A percentile compares a stretch with the other conserved stretches of the same genome.
These are phyloP conservation scores for Carex myosuroides DNA, from an alignment of 176 grass and related monocot genomes.

Conservation along the genomic window DNA sequence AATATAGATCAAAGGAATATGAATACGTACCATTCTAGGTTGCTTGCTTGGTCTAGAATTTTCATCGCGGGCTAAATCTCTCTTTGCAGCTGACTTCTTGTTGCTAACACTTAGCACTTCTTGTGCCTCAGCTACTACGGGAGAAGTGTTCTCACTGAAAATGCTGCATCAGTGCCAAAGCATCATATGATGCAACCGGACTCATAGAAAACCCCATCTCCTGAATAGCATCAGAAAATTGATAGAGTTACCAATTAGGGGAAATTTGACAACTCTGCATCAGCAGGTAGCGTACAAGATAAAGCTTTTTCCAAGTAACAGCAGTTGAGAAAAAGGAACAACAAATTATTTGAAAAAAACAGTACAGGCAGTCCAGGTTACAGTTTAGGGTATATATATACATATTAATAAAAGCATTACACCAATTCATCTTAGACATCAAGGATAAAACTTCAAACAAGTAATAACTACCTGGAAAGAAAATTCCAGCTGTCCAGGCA, in stretches of 20 bases:
- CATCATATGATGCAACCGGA: conserved; percentile 60
- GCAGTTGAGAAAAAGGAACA: neutral
- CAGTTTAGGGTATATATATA: neutral
- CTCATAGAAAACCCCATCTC: conserved; percentile 63
- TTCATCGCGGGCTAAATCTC: conserved; percentile 31
- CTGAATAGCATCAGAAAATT: conserved; percentile 26
- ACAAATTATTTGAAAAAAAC: neutral
- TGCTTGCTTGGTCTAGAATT: conserved; percentile 33
- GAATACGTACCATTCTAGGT: conserved; percentile 14
- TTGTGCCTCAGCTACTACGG: conserved; percentile 11
- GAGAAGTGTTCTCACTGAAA: too few species aligned
- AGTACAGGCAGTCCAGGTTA: neutral
- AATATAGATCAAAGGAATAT: neutral
- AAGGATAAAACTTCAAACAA: too few species aligned
- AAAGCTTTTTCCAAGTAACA: too few species aligned
- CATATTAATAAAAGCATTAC: neutral
- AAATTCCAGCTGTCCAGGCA: too few species aligned
- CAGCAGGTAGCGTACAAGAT: too few species aligned
- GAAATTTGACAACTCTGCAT: neutral
- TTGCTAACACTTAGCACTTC: conserved; percentile 20
- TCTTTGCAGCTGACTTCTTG: neutral
- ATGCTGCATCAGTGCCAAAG: conserved; percentile 1
- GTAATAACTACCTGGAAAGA: too few species aligned
- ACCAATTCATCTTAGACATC: too few species aligned
- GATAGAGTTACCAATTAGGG: neutral